A percentile compares a stretch with the other conserved stretches of the same genome.
These are phyloP conservation scores for Bodo saltans DNA, from an alignment of 78 protist species.

Conservation along the genomic window DNA sequence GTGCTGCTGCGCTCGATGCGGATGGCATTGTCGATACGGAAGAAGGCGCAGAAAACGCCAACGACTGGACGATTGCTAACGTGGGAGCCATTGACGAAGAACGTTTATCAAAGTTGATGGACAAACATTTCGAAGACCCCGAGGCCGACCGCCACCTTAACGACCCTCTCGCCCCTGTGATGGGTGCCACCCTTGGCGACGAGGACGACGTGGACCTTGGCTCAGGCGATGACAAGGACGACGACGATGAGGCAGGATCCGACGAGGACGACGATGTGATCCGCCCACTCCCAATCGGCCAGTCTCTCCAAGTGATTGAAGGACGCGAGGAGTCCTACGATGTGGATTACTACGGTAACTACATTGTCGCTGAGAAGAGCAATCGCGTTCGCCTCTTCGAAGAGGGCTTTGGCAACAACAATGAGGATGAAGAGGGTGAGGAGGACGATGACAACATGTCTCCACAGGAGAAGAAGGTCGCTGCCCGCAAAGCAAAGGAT, in stretches of 20 bases:
- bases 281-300: neutral
- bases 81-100: neutral
- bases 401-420: too few species aligned
- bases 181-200: neutral
- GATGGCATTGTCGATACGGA: neutral
- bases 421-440: neutral
- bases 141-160: neutral
- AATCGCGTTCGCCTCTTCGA: neutral
- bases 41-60: neutral
- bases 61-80: neutral
- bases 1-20: neutral
- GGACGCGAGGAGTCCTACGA: slow-evolving; percentile 5
- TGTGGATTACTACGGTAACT: neutral
- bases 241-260: neutral
- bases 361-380: neutral
- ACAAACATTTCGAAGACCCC: neutral
- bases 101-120: neutral
- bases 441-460: neutral
- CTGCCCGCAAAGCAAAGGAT: neutral
- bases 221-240: too few species aligned
- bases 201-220: neutral
- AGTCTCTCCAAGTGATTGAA: neutral
- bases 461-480: too few species aligned
- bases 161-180: neutral
- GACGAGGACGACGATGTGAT: neutral